phyloP scores from a whole-genome alignment of 257 asterid genomes.

The Voacanga thouarsii region DNA sequence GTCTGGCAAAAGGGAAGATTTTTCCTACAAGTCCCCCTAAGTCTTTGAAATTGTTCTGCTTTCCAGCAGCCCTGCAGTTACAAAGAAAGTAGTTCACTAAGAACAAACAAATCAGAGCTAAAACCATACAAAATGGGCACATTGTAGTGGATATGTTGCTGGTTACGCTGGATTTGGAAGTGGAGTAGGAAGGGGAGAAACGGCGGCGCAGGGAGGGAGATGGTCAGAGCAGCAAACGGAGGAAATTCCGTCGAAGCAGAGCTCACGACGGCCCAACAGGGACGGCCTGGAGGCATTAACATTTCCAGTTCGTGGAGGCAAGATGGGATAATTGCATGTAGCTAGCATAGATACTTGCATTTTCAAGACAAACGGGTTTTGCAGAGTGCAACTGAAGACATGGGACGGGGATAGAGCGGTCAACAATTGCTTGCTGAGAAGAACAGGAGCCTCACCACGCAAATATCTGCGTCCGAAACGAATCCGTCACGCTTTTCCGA shows the following conservation, averaged over 20 bases:
- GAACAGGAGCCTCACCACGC: background rate
- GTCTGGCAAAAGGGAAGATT: conserved; percentile 33
- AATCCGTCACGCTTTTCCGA: too few species aligned
- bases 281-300: conserved; percentile 13
- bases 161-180: conserved; percentile 37
- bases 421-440: background rate
- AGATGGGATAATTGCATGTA: background rate
- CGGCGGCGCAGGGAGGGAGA: conserved; percentile 17
- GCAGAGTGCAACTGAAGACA: background rate
- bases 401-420: background rate
- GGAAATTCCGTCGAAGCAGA: conserved; percentile 53
- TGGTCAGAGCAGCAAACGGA: conserved; percentile 38
- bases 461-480: background rate
- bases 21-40: conserved; percentile 30
- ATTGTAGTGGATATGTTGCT: background rate
- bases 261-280: conserved; percentile 71
- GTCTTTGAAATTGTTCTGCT: conserved; percentile 23
- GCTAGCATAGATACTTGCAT: conserved; percentile 7
- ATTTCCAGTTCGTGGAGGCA: background rate
- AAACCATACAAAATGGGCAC: background rate
- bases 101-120: conserved; percentile 4
- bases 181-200: conserved; percentile 31
- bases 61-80: conserved; percentile 32
- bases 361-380: background rate
- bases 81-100: background rate